Evolutionary conservation across 495 filamentous ascomycete genomes (phyloP), one percentile per base, ranked within the genome.

Genomic region (Aspergillus heteromorphus): DNA sequence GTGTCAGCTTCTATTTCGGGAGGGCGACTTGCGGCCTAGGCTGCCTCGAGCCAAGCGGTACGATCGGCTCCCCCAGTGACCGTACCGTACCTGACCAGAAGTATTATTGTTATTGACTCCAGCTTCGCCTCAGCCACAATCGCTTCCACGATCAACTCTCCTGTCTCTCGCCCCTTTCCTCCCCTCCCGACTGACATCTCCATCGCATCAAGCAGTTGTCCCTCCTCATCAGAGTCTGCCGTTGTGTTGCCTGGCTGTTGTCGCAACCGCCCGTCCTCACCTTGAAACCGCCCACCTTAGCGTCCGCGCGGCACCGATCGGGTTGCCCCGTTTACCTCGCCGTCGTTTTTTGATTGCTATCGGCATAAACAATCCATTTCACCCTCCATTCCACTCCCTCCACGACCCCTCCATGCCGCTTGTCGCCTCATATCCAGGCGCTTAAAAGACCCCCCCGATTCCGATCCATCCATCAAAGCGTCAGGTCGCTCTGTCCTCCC

Each of bases 291-390:
- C 4, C 53, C 40, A 29, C 40, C 48, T 56, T 59, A 63, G 60
- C 30, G 56, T 63, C 60, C 60, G 60, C 60, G 60, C 53, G 58
- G 58, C 58, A 49, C 34, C 31, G 48, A 57, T 56, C 55, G 59
- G 58, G 60, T 63, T 63, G 60, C 57, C 61, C 61, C 58, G 61
- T 64, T 59, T 48, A 57, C 56, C 51, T 55, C 34, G 48, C 43
- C 51, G 58, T 55, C 40, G 47, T 51, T 50, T 53, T 58, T 51
- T 48, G 21, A 48, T 50, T 25, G 42, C 50, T 47, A 40, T 53
- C 53, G 40, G 51, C 51, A 57, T 61, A 64, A 64, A 64, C 61
- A 64, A 54, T 59, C 50, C 53, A 48, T 42, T 29, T 25, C 48
- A 20, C n/a, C 25, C 7, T 47, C 47, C 53, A 38, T 16, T 30